These are phyloP conservation scores for Sporothrix variecibatus DNA, from an alignment of 2,329 filamentous ascomycete genomes.

Conservation along the genomic window DNA sequence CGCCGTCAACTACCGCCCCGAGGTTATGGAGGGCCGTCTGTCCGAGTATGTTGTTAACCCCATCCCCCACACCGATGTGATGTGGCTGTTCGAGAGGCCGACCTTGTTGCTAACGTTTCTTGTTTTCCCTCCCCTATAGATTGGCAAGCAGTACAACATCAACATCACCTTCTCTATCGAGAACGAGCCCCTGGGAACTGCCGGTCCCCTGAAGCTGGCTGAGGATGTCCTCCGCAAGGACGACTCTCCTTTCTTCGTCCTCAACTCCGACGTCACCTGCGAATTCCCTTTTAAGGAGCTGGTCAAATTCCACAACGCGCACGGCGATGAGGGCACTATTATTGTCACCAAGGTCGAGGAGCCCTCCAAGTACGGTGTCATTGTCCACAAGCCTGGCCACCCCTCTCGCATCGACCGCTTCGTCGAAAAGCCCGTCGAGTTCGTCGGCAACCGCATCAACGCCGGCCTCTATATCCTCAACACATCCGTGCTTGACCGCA, in stretches of 20 bases:
- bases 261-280: constrained; percentile 98
- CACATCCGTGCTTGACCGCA: constrained; percentile 84
- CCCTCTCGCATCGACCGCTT: constrained; percentile 93
- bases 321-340: constrained; percentile 96
- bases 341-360: constrained; percentile 99
- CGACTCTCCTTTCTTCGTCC: constrained; percentile 92
- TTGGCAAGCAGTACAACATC: constrained; percentile 88
- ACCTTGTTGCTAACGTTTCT: neutral
- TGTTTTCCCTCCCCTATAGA: constrained; percentile 55
- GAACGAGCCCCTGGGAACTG: constrained; percentile 90
- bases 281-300: constrained; percentile 93
- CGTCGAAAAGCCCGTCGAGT: constrained; percentile 98
- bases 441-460: constrained; percentile 98
- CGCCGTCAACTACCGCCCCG: constrained; percentile 97
- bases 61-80: neutral
- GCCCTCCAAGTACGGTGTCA: constrained; percentile 97
- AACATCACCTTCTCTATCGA: constrained; percentile 98
- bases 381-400: constrained; percentile 95
- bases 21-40: constrained; percentile 93
- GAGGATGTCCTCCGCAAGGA: constrained; percentile 92
- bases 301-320: constrained; percentile 85
- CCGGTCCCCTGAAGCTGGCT: constrained; percentile 91
- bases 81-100: neutral
- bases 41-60: constrained; percentile 67
- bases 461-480: constrained; percentile 98